Percentiles rank a stretch among this genome's conserved stretches.
phyloP scores from a whole-genome alignment of 805 yeast genomes.

The Priceomyces fermenticarens region DNA sequence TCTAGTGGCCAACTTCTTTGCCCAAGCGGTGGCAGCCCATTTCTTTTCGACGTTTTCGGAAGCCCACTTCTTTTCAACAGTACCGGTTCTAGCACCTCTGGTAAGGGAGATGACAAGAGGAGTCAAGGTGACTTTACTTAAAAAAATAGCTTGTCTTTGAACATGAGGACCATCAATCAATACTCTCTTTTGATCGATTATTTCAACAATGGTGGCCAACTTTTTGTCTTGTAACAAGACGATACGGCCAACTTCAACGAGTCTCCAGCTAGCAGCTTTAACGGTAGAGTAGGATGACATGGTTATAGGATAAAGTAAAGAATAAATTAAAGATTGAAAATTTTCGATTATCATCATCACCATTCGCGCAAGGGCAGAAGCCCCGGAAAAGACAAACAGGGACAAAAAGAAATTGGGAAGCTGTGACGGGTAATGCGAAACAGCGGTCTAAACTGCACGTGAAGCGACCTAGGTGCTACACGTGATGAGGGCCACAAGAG shows the following conservation, averaged over 20 bases:
- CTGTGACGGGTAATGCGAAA: no score
- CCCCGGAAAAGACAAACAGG: no score
- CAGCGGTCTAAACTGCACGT: no score
- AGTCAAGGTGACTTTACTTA: constrained; percentile 88
- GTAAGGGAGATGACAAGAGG: constrained; percentile 87
- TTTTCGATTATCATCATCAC: no score
- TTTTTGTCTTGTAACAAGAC: constrained; percentile 83
- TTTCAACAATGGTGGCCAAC: constrained; percentile 96
- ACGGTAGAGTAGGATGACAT: constrained; percentile 57
- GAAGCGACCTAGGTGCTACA: no score
- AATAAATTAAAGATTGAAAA: no score
- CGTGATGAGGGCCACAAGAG: no score
- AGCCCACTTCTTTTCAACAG: constrained; percentile 89
- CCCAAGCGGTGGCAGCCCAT: constrained; percentile 95
- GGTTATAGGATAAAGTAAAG: background rate
- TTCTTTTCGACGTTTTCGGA: constrained; percentile 83
- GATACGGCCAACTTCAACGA: constrained; percentile 98
- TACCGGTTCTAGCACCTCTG: constrained; percentile 89
- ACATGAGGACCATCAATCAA: constrained; percentile 96
- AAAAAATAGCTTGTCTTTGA: constrained; percentile 86
- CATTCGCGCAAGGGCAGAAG: no score
- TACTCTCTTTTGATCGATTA: constrained; percentile 98
- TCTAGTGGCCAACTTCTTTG: constrained; percentile 95
- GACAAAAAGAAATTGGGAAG: no score
- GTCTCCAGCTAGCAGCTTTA: constrained; percentile 98